A percentile compares a stretch with the other conserved stretches of the same genome.
phyloP scores from a whole-genome alignment of 257 asterid species.

The Forsythia suspensa region DNA sequence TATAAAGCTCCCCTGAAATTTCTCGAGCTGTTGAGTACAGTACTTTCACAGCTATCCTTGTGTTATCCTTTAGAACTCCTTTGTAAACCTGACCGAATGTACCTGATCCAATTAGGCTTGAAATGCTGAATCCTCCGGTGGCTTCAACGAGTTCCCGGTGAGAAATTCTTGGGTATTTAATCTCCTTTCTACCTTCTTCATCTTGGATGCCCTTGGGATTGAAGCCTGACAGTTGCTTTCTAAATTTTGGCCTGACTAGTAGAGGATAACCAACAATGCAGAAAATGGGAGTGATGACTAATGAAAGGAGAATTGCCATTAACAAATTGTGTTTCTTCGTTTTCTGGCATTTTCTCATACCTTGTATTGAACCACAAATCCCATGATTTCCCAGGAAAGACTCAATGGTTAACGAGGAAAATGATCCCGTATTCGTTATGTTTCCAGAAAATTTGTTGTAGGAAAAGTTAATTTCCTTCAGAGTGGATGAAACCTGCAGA shows the following conservation, averaged over 20 bases:
- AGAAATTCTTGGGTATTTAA: slow-evolving; percentile 63
- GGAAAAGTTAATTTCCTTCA: slow-evolving; percentile 55
- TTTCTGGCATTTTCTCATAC: slow-evolving; percentile 44
- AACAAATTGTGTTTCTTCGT: slow-evolving; percentile 37
- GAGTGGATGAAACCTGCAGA: slow-evolving; percentile 42
- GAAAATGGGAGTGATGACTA: slow-evolving; percentile 56
- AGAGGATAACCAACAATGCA: slow-evolving; percentile 55
- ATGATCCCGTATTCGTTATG: slow-evolving; percentile 49
- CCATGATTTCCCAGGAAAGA: slow-evolving; percentile 59
- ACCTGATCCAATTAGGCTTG: slow-evolving; percentile 69
- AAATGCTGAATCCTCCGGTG: slow-evolving; percentile 57
- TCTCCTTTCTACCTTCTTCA: slow-evolving; percentile 43
- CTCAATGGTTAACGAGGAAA: slow-evolving; percentile 34
- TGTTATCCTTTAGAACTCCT: slow-evolving; percentile 61
- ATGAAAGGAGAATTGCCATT: slow-evolving; percentile 60
- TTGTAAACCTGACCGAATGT: slow-evolving; percentile 70
- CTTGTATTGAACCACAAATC: slow-evolving; percentile 62
- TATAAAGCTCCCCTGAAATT: slow-evolving; percentile 50
- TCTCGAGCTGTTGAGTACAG: slow-evolving; percentile 39
- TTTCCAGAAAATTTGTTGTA: slow-evolving; percentile 60
- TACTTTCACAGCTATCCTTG: slow-evolving; percentile 67
- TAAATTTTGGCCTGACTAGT: slow-evolving; percentile 40
- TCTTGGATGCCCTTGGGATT: slow-evolving; percentile 28
- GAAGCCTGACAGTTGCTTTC: slow-evolving; percentile 26
- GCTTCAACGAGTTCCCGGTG: slow-evolving; percentile 64